Base-by-base conservation (phyloP, 495 filamentous ascomycete genomes). In the Penicillium soppii region DNA sequence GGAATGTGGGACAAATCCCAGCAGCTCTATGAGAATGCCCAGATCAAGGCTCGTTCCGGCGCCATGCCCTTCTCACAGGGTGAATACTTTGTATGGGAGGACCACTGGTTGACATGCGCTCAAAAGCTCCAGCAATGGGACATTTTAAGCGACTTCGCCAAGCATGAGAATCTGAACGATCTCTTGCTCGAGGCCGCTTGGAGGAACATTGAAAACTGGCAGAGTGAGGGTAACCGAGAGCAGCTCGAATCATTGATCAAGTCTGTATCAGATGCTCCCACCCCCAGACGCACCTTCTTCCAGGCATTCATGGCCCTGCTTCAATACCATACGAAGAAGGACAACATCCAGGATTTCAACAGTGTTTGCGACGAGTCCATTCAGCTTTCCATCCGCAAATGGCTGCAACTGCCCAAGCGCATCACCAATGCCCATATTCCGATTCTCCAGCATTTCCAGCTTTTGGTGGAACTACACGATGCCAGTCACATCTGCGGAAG, bases 71-170 rank as follows among this genome's bases (percentile, higher is more conserved):
- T 96, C 72, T 97, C 94, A 1, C 88, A 95, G 57, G 90, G 85
- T 12, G 95, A 99, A 71, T 99, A 99, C 64, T 95, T 94, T 82
- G 79, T 99, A 1, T 99, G 95, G 95, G 95, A 99, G 70, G 95
- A 99, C 67, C 95, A 99, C 57, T 99, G 95, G 95, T 82, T 97
- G 27, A 79, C 95, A 33, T 97, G 95, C 63, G 94, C 92, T 2
- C 90, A 97, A 70, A 99, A 97, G 73, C 80, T 99, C 30, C 95
- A 99, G 64, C 95, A 97, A 56, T 99, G 95, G 95, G 95, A 99
- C 47, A 88, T 99, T 47, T 70, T 99, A 22, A 88, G 86, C 46
- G 95, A 99, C 54, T 97, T 96, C 55, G 92, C 95, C n/a, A 97
- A 97, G 68, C 92, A 97, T 52, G 95, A 99, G 61, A 99, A 97